Percentiles rank a stretch among this genome's conserved stretches.
Evolutionary conservation across 495 filamentous ascomycete genomes (phyloP).

Genomic region (Zalerion maritima): DNA sequence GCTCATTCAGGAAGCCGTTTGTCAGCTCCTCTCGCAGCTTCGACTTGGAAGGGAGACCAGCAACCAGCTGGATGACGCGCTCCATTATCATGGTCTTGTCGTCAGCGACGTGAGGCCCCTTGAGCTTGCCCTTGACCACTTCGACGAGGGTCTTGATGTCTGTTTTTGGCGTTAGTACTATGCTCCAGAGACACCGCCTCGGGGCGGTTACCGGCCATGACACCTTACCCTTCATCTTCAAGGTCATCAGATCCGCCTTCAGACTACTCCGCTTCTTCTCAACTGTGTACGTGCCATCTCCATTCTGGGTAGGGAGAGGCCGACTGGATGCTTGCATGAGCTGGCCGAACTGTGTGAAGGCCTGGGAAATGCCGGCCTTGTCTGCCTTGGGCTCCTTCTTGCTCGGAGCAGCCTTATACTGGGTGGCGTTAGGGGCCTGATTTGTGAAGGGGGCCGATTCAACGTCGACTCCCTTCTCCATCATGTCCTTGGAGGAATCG

Average conservation of each 20-base stretch:
- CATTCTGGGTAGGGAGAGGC: conserved; percentile 51
- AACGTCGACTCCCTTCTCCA: conserved; percentile 4
- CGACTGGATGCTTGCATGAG: conserved; percentile 48
- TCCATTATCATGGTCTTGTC: conserved; percentile 79
- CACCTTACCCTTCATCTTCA: conserved; percentile 27
- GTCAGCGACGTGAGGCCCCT: conserved; percentile 40
- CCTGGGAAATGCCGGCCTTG: conserved; percentile 26
- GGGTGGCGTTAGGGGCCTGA: conserved; percentile 2
- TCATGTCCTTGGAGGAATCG: conserved; percentile 3
- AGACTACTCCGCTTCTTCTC: conserved; percentile 33
- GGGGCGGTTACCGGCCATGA: not conserved
- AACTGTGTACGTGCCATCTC: conserved; percentile 38
- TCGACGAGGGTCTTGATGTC: conserved; percentile 26
- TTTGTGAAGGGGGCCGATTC: conserved; percentile 7
- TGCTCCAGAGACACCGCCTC: not conserved
- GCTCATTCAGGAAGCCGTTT: conserved; percentile 51
- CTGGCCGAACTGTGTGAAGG: conserved; percentile 48
- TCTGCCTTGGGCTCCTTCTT: conserved; percentile 14
- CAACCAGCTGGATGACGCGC: conserved; percentile 59
- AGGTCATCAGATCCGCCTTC: conserved; percentile 44
- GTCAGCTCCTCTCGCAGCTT: conserved; percentile 50
- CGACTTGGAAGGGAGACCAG: conserved; percentile 46
- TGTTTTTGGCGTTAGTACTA: conserved; percentile 7
- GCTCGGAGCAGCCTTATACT: conserved; percentile 4
- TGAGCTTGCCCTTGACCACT: conserved; percentile 22